Conservation (phyloP, 805 yeast species). For the Schizosaccharomyces pombe region DNA sequence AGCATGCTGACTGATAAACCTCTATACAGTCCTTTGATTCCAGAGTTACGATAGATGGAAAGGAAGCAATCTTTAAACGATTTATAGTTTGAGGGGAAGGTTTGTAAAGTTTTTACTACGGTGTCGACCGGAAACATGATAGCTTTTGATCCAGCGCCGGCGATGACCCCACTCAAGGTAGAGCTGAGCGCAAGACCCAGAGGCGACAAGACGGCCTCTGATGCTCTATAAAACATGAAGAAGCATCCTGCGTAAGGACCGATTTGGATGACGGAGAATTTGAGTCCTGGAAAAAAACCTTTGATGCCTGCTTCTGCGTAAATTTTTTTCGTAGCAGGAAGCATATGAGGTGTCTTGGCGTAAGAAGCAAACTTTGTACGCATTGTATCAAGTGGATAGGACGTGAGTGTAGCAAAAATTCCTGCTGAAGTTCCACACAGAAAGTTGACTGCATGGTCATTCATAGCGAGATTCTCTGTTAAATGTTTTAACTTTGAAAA, state of each 20-base stretch:
- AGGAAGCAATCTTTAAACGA: neutral
- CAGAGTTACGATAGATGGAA: neutral
- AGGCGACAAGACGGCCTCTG: neutral
- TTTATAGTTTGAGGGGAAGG: slow-evolving; percentile 13
- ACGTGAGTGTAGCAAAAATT: slow-evolving; percentile 37
- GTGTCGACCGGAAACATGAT: slow-evolving; percentile 72
- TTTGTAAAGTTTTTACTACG: slow-evolving; percentile 52
- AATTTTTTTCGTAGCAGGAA: slow-evolving; percentile 17
- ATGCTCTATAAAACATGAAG: slow-evolving; percentile 16
- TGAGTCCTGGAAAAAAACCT: slow-evolving; percentile 29
- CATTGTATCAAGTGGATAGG: slow-evolving; percentile 81
- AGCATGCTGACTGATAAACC: neutral
- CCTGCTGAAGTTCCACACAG: slow-evolving; percentile 65
- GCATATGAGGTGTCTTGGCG: slow-evolving; percentile 14
- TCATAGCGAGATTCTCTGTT: slow-evolving; percentile 15
- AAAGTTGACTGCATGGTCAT: slow-evolving; percentile 17
- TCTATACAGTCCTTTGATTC: neutral
- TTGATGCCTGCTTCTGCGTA: slow-evolving; percentile 20
- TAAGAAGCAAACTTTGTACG: slow-evolving; percentile 70
- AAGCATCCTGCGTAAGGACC: slow-evolving; percentile 51
- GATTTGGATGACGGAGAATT: slow-evolving; percentile 33
- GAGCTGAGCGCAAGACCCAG: slow-evolving; percentile 13
- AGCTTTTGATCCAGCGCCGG: slow-evolving; percentile 55
- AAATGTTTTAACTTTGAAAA: slow-evolving; percentile 31
- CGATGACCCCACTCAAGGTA: slow-evolving; percentile 43